Evolutionary conservation across 352 stramenopile species (phyloP).

Genomic region (Globisporangium emineosum): DNA sequence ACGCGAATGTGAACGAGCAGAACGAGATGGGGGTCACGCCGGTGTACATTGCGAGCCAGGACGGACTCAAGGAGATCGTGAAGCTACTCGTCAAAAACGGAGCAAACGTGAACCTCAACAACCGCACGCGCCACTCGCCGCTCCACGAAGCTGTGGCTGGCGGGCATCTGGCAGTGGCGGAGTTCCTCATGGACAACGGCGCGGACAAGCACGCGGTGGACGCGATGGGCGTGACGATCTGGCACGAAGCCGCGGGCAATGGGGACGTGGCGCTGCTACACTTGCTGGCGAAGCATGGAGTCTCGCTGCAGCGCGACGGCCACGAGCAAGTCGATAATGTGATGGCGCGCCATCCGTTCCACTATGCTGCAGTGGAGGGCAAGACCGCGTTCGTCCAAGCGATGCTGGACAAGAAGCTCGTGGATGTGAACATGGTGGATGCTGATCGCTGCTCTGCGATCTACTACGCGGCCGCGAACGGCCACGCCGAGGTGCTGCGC

Average conservation of each 20-base stretch:
- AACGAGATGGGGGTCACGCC: constrained; percentile 82
- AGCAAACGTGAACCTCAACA: constrained; percentile 57
- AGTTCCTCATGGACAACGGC: constrained; percentile 53
- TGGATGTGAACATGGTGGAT: constrained; percentile 66
- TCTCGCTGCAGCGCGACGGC: constrained; percentile 38
- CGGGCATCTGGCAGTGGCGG: constrained; percentile 38
- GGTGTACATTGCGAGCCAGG: constrained; percentile 61
- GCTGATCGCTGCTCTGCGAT: constrained; percentile 61
- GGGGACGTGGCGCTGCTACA: constrained; percentile 56
- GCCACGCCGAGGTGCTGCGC: constrained; percentile 46
- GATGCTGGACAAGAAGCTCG: constrained; percentile 50
- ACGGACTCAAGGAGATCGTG: constrained; percentile 47
- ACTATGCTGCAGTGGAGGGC: constrained; percentile 77
- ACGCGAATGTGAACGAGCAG: constrained; percentile 63
- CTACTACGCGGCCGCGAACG: constrained; percentile 75
- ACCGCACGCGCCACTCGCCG: constrained; percentile 59
- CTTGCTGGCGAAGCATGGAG: constrained; percentile 46
- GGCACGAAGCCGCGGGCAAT: constrained; percentile 73
- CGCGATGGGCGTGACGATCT: constrained; percentile 78
- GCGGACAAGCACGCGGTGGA: constrained; percentile 63
- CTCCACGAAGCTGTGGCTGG: constrained; percentile 68
- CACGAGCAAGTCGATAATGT: constrained; percentile 65
- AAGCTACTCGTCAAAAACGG: constrained; percentile 39
- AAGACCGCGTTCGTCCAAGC: constrained; percentile 49
- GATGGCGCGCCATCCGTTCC: constrained; percentile 78